These are phyloP conservation scores for Rhizopus arrhizus DNA, from an alignment of 371 early-diverging fungal species.

Conservation along the genomic window DNA sequence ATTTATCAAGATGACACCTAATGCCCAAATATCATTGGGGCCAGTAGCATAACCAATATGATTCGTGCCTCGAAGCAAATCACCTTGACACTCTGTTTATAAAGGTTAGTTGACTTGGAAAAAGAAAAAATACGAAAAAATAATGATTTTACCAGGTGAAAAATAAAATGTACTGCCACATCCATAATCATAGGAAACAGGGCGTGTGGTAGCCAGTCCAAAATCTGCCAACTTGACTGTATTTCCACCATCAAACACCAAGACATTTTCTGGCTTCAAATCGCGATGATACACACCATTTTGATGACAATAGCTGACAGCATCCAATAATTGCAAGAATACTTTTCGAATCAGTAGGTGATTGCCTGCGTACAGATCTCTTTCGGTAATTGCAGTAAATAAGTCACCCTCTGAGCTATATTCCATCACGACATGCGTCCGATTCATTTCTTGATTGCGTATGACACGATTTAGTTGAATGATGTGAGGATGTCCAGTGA, in stretches of 20 bases:
- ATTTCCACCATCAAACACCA: conserved; percentile 52
- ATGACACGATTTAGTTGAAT: conserved; percentile 70
- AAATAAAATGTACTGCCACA: conserved; percentile 92
- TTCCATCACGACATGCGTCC: conserved; percentile 73
- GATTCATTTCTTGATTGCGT: conserved; percentile 36
- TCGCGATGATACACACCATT: conserved; percentile 71
- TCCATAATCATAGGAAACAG: conserved; percentile 78
- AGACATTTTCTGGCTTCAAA: conserved; percentile 73
- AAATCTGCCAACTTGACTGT: conserved; percentile 89
- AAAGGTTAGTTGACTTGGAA: not conserved
- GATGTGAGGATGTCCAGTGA: conserved; percentile 70
- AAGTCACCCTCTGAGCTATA: conserved; percentile 69
- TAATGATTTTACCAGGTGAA: conserved; percentile 69
- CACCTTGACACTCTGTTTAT: conserved; percentile 74
- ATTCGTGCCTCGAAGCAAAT: conserved; percentile 39
- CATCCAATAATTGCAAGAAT: conserved; percentile 60
- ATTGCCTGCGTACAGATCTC: conserved; percentile 52
- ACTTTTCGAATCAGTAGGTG: conserved; percentile 52
- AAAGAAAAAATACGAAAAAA: conserved; percentile 2
- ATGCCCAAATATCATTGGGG: conserved; percentile 83
- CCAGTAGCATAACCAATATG: conserved; percentile 67
- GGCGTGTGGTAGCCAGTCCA: conserved; percentile 84
- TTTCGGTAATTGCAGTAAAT: conserved; percentile 67
- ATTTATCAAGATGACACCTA: conserved; percentile 83
- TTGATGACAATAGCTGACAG: conserved; percentile 60